Conservation (phyloP, 345 rosid genomes). For the Lenwebbia sp. region DNA sequence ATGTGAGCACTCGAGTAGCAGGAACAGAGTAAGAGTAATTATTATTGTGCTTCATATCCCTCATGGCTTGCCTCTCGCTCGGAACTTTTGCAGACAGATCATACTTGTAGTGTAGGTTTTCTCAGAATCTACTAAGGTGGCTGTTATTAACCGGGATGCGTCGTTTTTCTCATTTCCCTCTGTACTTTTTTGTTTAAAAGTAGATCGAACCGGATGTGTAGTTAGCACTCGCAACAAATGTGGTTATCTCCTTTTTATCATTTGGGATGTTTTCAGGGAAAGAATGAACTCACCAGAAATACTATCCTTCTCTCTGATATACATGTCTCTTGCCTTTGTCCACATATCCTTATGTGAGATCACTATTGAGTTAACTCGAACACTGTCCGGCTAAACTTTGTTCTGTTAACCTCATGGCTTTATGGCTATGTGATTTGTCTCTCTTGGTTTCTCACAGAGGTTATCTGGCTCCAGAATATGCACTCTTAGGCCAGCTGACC, state of each 20-base stretch:
- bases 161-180: neutral
- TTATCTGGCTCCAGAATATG: conserved; percentile 95
- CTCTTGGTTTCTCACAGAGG: conserved; percentile 41
- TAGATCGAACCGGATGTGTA: neutral
- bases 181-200: neutral
- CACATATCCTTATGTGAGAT: neutral
- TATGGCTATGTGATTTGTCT: neutral
- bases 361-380: neutral
- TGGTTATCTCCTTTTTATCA: neutral
- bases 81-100: neutral
- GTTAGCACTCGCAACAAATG: neutral
- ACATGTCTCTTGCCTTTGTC: neutral
- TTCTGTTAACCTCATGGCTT: neutral
- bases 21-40: conserved; percentile 55
- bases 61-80: neutral
- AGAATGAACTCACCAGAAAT: neutral
- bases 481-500: conserved; percentile 73
- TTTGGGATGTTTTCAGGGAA: neutral
- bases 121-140: neutral
- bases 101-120: neutral
- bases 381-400: neutral
- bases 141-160: neutral
- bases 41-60: neutral
- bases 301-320: neutral
- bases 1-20: conserved; percentile 68